A percentile compares a stretch with the other conserved stretches of the same genome.
phyloP scores from a whole-genome alignment of 2,329 filamentous ascomycete species.

The Ceratocystis ficicola region DNA sequence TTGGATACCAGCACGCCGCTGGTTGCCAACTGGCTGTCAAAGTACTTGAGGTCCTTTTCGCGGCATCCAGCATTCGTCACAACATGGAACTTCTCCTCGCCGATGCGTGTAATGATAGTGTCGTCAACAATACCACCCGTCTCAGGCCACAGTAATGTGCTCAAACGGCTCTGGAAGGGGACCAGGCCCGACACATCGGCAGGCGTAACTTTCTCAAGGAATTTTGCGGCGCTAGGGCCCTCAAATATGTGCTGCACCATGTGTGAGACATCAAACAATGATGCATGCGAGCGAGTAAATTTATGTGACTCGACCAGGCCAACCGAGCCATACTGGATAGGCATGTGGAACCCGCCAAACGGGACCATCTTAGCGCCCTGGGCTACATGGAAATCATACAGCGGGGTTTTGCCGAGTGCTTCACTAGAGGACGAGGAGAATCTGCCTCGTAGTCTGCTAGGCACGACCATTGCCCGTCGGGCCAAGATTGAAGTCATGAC shows the following conservation, averaged over 20 bases:
- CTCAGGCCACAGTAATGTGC: constrained; percentile 63
- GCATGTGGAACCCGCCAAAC: constrained; percentile 91
- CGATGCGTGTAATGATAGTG: constrained; percentile 75
- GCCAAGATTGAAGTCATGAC: constrained; percentile 20
- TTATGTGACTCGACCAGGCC: constrained; percentile 74
- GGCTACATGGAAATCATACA: constrained; percentile 66
- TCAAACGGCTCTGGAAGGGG: constrained; percentile 63
- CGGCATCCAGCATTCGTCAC: constrained; percentile 91
- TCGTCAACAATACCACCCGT: constrained; percentile 93
- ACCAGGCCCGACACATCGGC: constrained; percentile 53
- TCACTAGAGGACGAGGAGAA: constrained; percentile 24
- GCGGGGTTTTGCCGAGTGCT: constrained; percentile 50
- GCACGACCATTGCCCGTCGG: constrained; percentile 13
- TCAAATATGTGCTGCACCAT: constrained; percentile 87
- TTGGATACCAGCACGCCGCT: constrained; percentile 39
- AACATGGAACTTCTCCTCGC: constrained; percentile 67
- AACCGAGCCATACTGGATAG: constrained; percentile 69
- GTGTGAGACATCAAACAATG: constrained; percentile 90
- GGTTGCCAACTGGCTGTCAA: constrained; percentile 57
- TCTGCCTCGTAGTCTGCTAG: constrained; percentile 16
- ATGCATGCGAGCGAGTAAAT: constrained; percentile 79
- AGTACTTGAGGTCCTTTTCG: constrained; percentile 72
- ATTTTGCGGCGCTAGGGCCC: constrained; percentile 65
- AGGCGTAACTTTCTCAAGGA: constrained; percentile 77
- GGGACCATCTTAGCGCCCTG: constrained; percentile 87